Evolutionary conservation across 108 stramenopile species (phyloP).

Genomic region (Pelagomonas calceolata): DNA sequence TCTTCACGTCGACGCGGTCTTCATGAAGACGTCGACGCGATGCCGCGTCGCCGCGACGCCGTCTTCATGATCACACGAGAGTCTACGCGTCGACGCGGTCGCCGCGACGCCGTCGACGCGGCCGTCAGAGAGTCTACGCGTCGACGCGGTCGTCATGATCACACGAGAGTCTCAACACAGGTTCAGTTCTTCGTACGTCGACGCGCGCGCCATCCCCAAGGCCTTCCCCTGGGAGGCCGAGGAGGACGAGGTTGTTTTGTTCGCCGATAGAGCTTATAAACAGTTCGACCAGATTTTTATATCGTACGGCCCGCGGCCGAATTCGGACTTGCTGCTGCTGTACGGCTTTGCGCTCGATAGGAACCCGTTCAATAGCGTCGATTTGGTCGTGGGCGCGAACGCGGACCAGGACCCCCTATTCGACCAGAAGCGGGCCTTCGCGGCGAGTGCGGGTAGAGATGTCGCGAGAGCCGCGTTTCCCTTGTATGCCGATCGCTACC

Average conservation of each 20-base stretch:
- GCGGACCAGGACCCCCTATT: constrained; percentile 52
- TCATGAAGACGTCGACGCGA: no score
- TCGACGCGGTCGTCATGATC: no score
- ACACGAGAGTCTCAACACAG: no score
- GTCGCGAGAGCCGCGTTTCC: constrained; percentile 68
- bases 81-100: no score
- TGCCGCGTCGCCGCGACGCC: no score
- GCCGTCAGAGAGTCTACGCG: no score
- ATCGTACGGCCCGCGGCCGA: constrained; percentile 86
- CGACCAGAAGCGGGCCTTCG: constrained; percentile 69
- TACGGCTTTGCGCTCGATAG: constrained; percentile 90
- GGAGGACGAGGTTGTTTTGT: constrained; percentile 80
- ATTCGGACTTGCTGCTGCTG: constrained; percentile 76
- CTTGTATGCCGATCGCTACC: constrained; percentile 85
- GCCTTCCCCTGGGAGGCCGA: constrained; percentile 18
- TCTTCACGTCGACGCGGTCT: no score
- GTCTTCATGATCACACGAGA: no score
- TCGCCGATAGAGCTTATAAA: constrained; percentile 78
- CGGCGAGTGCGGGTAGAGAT: constrained; percentile 60
- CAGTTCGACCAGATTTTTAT: constrained; percentile 85
- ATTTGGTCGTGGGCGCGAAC: constrained; percentile 67
- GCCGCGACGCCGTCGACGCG: no score
- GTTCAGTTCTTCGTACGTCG: constrained; percentile 67
- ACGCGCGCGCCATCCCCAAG: constrained; percentile 44
- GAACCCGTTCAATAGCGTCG: constrained; percentile 90